These are phyloP conservation scores for Eucalyptus camaldulensis DNA, from an alignment of 345 rosid genomes.

Conservation along the genomic window DNA sequence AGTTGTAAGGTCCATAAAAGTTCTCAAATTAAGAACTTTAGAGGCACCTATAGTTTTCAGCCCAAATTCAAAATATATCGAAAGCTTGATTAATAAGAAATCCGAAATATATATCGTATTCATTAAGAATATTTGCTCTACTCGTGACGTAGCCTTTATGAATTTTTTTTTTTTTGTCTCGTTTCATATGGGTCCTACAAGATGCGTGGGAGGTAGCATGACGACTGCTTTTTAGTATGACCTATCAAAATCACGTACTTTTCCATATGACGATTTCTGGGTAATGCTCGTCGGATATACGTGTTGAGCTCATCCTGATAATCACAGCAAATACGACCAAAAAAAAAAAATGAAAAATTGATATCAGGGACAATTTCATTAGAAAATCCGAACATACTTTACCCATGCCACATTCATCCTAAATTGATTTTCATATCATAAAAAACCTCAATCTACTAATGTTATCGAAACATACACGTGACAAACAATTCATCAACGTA, in stretches of 20 bases:
- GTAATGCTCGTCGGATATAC: background rate
- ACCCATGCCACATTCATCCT: fast-evolving
- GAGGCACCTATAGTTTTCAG: background rate
- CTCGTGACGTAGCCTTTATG: background rate
- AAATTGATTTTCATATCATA: background rate
- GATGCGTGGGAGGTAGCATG: background rate
- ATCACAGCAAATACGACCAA: background rate
- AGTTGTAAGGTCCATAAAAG: background rate
- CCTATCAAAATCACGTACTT: background rate
- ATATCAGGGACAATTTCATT: background rate
- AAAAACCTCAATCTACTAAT: background rate
- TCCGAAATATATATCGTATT: background rate
- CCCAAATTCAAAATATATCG: background rate
- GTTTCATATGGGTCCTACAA: background rate
- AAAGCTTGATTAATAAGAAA: background rate
- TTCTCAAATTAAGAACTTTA: background rate
- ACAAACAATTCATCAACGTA: fast-evolving
- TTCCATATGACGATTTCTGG: background rate
- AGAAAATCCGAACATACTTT: too few species aligned
- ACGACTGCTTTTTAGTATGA: background rate
- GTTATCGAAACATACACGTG: background rate
- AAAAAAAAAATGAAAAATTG: background rate
- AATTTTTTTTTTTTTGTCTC: background rate
- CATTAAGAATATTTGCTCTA: background rate
- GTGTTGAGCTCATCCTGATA: background rate